Conservation (phyloP, 805 yeast species). For the Danielia oregonensis region DNA sequence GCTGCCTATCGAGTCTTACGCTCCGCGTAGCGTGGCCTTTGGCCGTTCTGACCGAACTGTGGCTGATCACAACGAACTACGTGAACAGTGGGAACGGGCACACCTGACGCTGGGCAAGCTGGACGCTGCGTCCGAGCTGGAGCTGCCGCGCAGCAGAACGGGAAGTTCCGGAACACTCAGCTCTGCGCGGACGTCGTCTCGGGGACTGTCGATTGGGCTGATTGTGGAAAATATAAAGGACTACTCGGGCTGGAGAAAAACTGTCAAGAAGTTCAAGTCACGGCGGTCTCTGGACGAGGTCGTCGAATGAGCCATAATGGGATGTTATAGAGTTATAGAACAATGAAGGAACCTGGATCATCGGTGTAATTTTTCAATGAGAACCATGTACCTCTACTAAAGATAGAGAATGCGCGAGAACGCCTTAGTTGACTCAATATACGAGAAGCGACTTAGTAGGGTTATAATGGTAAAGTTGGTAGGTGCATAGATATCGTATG, state of each 20-base stretch:
- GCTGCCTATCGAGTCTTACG: constrained; percentile 1
- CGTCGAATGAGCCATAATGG: too few species aligned
- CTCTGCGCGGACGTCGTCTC: constrained; percentile 13
- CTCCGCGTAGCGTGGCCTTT: background rate
- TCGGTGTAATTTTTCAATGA: background rate
- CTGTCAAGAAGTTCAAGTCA: constrained; percentile 26
- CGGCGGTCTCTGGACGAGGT: constrained; percentile 20
- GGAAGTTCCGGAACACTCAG: constrained; percentile 8
- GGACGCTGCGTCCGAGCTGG: background rate
- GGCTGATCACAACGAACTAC: constrained; percentile 5
- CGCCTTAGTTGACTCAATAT: too few species aligned
- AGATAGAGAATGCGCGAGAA: too few species aligned
- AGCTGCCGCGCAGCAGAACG: constrained; percentile 7
- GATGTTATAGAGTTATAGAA: constrained; percentile 17
- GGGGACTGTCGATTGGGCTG: constrained; percentile 33
- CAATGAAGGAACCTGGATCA: background rate
- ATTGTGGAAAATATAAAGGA: constrained; percentile 30
- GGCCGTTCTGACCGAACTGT: background rate
- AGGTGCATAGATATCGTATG: too few species aligned
- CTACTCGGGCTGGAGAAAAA: constrained; percentile 23
- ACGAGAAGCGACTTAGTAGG: too few species aligned
- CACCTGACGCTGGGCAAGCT: constrained; percentile 8
- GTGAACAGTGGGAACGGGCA: constrained; percentile 14
- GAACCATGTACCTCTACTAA: too few species aligned
- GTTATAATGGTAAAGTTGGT: too few species aligned